Evolutionary conservation across 768 basidiomycete genomes (phyloP).

Genomic region (Leccinum disarticulatum): DNA sequence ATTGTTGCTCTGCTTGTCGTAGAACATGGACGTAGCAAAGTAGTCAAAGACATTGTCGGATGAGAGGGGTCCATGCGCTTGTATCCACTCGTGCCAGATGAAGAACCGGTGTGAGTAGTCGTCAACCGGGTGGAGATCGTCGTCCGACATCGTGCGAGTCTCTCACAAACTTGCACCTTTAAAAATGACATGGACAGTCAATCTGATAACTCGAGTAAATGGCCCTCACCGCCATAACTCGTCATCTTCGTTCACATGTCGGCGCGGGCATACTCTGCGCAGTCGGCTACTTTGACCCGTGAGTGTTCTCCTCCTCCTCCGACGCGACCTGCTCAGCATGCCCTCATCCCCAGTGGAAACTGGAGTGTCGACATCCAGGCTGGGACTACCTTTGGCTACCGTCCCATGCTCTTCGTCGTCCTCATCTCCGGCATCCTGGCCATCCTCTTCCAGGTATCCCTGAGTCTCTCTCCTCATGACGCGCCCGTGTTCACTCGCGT

Average conservation of each 20-base stretch:
- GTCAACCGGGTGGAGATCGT: constrained; percentile 75
- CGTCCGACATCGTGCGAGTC: constrained; percentile 40
- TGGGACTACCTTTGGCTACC: constrained; percentile 44
- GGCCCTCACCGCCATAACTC: constrained; percentile 12
- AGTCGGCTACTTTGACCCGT: constrained; percentile 40
- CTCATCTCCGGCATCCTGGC: constrained; percentile 45
- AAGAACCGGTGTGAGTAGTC: constrained; percentile 83
- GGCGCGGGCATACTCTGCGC: constrained; percentile 41
- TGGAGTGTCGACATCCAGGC: constrained; percentile 47
- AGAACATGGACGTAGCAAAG: constrained; percentile 89
- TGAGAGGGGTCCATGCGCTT: constrained; percentile 79
- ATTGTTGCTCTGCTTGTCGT: constrained; percentile 92
- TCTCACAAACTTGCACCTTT: neutral
- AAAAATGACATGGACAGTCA: neutral
- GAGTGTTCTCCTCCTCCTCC: neutral
- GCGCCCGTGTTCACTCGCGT: neutral
- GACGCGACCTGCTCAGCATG: neutral
- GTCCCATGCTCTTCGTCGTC: constrained; percentile 44
- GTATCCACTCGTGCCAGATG: constrained; percentile 91
- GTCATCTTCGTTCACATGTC: constrained; percentile 35
- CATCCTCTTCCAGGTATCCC: constrained; percentile 39
- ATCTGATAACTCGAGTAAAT: neutral
- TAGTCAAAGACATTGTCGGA: constrained; percentile 84
- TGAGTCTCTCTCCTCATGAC: neutral
- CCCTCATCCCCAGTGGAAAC: constrained; percentile 30